Evolutionary conservation across 2,329 filamentous ascomycete species (phyloP), one percentile per base, ranked within the genome.

Genomic region (Cryphonectria nitschkei): DNA sequence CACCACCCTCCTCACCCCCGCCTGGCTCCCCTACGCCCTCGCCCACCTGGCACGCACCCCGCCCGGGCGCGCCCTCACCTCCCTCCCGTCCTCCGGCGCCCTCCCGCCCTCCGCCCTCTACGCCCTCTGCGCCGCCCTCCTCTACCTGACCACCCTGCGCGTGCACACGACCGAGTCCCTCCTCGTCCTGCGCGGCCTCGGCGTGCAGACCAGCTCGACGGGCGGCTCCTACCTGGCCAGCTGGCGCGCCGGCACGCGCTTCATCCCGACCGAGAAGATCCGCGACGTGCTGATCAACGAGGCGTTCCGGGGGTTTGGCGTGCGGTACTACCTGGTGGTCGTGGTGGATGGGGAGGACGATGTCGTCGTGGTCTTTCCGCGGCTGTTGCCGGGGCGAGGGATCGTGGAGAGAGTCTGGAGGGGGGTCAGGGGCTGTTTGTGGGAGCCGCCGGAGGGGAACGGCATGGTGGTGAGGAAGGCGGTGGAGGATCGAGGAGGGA

Each of bases 201-300:
- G 96, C 9, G 91, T 99, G 67, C 96, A 99, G 83, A 98, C 94
- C 2, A 91, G 89, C 9, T 92, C 90, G 1, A 90, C 89, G 39
- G 90, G 90, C 11, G 81, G 86, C 1, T 92, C 90, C 11, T 94
- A 93, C 76, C 84, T 95, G 50, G 79, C 80, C 3, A 76, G 80
- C 26, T 66, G 71, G 68, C 65, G 71, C n/a, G 76, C 76, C 16
- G 80, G 82, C 68, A 86, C 87, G 76, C 81, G 87, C 69, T 87
- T 90, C 80, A 98, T 99, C 71, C 95, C 96, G 0, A 97, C 95
- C 0, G 93, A 92, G 61, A 91, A 93, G 81, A 97, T 99, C 70
- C 93, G 93, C 78, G 96, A 99, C 79, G 91, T 99, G 70, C 89
- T 98, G 68, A 93, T 99, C 66, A 94, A 98, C 79, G 96, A 99